These are phyloP conservation scores for Leishmania major DNA, from an alignment of 208 protist genomes.

Conservation along the genomic window DNA sequence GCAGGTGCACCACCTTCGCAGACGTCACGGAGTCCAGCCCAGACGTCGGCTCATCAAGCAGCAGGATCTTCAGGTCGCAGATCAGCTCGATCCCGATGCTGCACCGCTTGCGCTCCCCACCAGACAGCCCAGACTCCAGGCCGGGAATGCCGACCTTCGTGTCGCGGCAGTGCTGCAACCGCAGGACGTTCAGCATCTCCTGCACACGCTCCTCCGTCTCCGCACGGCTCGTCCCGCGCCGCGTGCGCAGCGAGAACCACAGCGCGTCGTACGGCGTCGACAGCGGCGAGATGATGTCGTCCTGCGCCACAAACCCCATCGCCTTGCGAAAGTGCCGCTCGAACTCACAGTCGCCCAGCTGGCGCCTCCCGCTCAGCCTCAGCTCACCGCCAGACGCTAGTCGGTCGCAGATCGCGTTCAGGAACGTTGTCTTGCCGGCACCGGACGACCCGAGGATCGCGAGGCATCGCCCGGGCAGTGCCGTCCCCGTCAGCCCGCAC, in stretches of 20 bases:
- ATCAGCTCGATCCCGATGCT: slow-evolving; percentile 92
- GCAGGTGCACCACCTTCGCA: slow-evolving; percentile 72
- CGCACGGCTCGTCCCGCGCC: slow-evolving; percentile 38
- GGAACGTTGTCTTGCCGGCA: slow-evolving; percentile 73
- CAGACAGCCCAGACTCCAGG: slow-evolving; percentile 67
- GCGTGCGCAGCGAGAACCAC: slow-evolving; percentile 79
- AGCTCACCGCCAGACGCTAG: slow-evolving; percentile 41
- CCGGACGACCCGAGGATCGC: slow-evolving; percentile 85
- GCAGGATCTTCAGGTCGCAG: slow-evolving; percentile 77
- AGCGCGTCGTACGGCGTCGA: slow-evolving; percentile 72
- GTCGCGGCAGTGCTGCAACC: slow-evolving; percentile 61
- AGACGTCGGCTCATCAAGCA: slow-evolving; percentile 93
- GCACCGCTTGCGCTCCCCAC: slow-evolving; percentile 89
- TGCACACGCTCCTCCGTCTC: slow-evolving; percentile 65
- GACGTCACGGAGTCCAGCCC: slow-evolving; percentile 91
- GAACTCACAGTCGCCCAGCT: slow-evolving; percentile 72
- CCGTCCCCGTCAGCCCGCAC: slow-evolving; percentile 66
- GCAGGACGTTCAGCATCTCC: slow-evolving; percentile 68
- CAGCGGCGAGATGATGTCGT: slow-evolving; percentile 76
- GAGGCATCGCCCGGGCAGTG: slow-evolving; percentile 70
- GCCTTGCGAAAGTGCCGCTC: slow-evolving; percentile 59
- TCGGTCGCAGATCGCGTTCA: slow-evolving; percentile 80
- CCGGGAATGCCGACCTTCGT: slow-evolving; percentile 81
- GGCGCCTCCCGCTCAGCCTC: slow-evolving; percentile 51
- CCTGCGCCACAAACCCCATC: slow-evolving; percentile 83